These are phyloP conservation scores for Yamagishiella unicocca DNA, from an alignment of 139 green algal species.

Conservation along the genomic window DNA sequence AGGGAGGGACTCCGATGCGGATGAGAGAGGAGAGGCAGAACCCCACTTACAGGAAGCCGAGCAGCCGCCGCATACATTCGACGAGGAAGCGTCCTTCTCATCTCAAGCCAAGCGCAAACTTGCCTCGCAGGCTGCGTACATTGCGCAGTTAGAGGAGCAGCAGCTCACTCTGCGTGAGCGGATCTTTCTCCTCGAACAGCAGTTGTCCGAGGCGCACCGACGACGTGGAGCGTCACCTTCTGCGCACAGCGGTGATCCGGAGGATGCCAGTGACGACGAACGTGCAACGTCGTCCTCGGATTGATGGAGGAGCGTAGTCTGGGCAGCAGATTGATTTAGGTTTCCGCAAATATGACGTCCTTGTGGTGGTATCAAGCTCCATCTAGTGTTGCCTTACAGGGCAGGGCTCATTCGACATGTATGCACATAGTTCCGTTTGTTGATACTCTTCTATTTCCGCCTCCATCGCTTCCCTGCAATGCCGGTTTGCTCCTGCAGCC, in stretches of 20 bases:
- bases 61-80: neutral
- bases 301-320: neutral
- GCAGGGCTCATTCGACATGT: neutral
- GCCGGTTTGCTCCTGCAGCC: constrained; percentile 23
- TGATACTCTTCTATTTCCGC: neutral
- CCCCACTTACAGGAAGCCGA: neutral
- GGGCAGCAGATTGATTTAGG: too few species aligned
- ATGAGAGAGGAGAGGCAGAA: neutral
- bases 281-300: constrained; percentile 13
- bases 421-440: neutral
- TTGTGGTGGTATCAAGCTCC: too few species aligned
- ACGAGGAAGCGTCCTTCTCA: constrained; percentile 15
- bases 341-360: too few species aligned
- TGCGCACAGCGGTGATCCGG: neutral
- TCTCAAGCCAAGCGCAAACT: constrained; percentile 31
- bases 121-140: constrained; percentile 13
- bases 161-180: constrained; percentile 13
- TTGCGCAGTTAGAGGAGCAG: constrained; percentile 36
- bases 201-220: constrained; percentile 5
- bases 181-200: constrained; percentile 35
- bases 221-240: neutral
- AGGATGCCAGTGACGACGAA: constrained; percentile 6
- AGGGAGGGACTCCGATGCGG: neutral
- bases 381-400: too few species aligned
- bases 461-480: neutral